Evolutionary conservation across 2,329 filamentous ascomycete species (phyloP).

Genomic region (Beauveria asiatica): DNA sequence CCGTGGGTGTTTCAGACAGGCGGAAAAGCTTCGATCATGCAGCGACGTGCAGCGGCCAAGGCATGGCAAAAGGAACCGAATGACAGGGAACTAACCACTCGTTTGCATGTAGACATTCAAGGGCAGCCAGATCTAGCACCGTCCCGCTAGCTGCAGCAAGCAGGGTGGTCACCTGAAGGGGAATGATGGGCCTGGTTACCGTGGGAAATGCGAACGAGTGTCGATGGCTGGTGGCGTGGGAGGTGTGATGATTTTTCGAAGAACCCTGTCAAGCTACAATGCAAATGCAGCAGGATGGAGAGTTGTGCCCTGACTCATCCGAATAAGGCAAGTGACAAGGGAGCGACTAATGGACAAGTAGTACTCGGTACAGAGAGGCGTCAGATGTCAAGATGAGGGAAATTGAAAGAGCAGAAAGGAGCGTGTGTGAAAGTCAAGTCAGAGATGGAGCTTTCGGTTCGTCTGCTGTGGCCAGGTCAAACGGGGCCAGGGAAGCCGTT

Average conservation of each 20-base stretch:
- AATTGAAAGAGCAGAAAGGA: background rate
- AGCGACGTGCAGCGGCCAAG: background rate
- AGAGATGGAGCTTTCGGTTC: background rate
- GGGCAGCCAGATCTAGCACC: background rate
- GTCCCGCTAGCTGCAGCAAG: background rate
- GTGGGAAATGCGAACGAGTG: background rate
- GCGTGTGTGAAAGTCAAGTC: background rate
- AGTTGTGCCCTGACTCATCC: background rate
- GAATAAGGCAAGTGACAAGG: background rate
- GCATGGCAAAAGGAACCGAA: background rate
- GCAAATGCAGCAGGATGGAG: background rate
- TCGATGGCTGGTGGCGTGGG: background rate
- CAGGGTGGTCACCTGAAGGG: conserved; percentile 1
- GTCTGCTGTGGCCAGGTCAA: background rate
- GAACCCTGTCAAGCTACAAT: conserved; percentile 7
- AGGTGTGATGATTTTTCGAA: background rate
- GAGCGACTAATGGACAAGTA: background rate
- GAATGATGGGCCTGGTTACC: conserved; percentile 1
- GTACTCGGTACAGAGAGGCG: background rate
- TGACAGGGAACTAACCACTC: background rate
- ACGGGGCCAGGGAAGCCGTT: background rate
- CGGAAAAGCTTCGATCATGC: background rate
- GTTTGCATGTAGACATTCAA: background rate
- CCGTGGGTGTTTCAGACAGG: background rate
- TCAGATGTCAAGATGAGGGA: background rate